Percentiles rank a stretch among this genome's conserved stretches.
These are phyloP conservation scores for Hippophae tibetana DNA, from an alignment of 306 rosid species.

Conservation along the genomic window DNA sequence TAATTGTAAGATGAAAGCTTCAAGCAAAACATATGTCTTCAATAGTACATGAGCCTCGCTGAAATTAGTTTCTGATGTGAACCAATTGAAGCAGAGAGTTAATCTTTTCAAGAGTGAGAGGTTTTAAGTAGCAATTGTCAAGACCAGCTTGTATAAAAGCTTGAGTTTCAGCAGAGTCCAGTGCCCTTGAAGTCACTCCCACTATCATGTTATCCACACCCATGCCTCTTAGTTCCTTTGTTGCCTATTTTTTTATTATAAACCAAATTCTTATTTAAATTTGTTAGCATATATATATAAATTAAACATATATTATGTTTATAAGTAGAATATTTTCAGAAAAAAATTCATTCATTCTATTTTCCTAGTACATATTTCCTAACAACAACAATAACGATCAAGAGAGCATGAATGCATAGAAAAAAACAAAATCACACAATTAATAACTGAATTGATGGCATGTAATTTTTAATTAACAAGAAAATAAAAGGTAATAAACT, in stretches of 20 bases:
- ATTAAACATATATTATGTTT: no score
- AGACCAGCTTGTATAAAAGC: conserved; percentile 22
- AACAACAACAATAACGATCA: no score
- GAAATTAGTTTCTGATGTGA: neutral
- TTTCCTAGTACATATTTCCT: no score
- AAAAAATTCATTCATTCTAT: no score
- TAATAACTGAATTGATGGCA: neutral
- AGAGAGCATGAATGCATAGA: neutral
- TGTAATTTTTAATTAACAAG: no score
- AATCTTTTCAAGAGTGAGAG: conserved; percentile 1
- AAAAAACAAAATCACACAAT: no score
- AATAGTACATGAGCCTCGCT: neutral
- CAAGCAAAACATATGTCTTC: no score
- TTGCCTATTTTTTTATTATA: conserved; percentile 11
- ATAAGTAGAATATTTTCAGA: neutral
- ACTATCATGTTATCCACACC: conserved; percentile 18
- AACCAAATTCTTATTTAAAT: neutral
- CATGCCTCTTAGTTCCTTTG: conserved; percentile 21
- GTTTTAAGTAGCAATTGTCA: conserved; percentile 16
- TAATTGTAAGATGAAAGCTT: no score
- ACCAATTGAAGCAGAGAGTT: conserved; percentile 5
- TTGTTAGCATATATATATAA: neutral
- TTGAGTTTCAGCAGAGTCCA: conserved; percentile 1
- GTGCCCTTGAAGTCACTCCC: conserved; percentile 18
- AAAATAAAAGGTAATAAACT: no score